Base-by-base conservation (phyloP, 2,329 filamentous ascomycete genomes). In the Trichophyton simii region DNA sequence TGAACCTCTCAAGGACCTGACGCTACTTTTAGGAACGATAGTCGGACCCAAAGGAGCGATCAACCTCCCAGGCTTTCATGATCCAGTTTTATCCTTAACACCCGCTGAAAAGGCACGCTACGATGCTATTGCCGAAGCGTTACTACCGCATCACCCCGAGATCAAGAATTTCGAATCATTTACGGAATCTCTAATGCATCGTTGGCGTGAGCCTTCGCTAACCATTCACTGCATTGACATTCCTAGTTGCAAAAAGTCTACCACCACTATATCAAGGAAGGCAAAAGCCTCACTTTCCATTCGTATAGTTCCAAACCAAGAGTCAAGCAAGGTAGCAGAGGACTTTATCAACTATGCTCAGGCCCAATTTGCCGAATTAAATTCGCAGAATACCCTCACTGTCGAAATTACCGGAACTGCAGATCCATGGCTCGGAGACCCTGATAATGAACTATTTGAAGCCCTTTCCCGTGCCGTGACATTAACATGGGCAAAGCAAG, bases 401-500 rank as follows among this genome's bases (percentile, higher is more conserved):
- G 83, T 99, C 44, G 86, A 85, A 34, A 91, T 99, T 66, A 91
- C 96, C 66, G 94, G 96, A 70, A 87, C 89, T 74, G 92, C 94
- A 0, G 94, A 99, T 70, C 91, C 94, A 0, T 99, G 94, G 94
- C 83, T 99, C 0, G 92, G 94, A 13, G 90, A 96, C 68, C 91
- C 90, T 2, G 85, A 85, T 57, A 96, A 95, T 67, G 85, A 91
- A 66, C 91, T 97, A 62, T 99, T 96, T 74, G 84, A 87, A 64
- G 95, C 90, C 0, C 82, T 99, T 0, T 91, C 95, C 67, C 81
- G 86, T 63, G 94, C 91, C 0, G 87, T 97, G 58, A 83, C 91
- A 68, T 83, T 88, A 52, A 90, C 87, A 0, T 99, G 94, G 94
- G 85, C 85, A 0, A 71, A 71, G 1, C 66, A 69, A 44, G 65